Base-by-base conservation (phyloP, 768 basidiomycete genomes). In the Boletus subcaerulescens region DNA sequence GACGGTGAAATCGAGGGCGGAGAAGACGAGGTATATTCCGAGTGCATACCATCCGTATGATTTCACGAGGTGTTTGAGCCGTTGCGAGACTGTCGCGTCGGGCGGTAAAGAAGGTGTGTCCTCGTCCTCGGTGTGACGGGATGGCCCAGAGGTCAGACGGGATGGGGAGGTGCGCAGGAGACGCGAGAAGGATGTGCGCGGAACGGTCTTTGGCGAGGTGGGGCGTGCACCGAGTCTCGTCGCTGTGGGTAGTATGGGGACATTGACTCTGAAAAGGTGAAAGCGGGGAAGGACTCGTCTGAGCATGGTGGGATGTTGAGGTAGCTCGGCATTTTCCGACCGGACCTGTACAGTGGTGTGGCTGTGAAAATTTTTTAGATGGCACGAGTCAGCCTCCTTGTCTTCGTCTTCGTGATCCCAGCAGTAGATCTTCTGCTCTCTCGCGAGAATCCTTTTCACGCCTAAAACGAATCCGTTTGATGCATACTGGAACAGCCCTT, bases 11-110 rank as follows among this genome's bases (percentile, higher is more conserved):
- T 99, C 97, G 67, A 94, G 65, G 8, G 77, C 75, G 40, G 82
- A 81, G 51, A 98, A 68, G 47, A 86, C 66, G 58, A 87, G 42
- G 76, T 99, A 99, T 24, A 98, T 86, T 32, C 90, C 94, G 29
- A 98, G 79, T 18, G 97, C 93, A 67, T 95, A 96, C 91, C 91
- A 93, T 31, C 96, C 96, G 68, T 98, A 97, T 5, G 89, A 82
- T 67, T 89, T 94, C 55, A 94, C 86, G 54, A 98, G 87, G 61
- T 83, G 80, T 65, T 86, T 92, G 22, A 94, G 76, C 18, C 85
- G 81, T 68, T 88, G 82, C 1, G 87, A 83, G 52, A 92, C 75
- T 1, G 85, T 72, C 3, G 80, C 74, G 58, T 82, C 68, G 24
- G 81, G 75, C 9, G 81, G 81, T 1, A 78, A 69, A 24, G 69